Evolutionary conservation across 2,329 filamentous ascomycete genomes (phyloP).

Genomic region (Alternaria sp.): DNA sequence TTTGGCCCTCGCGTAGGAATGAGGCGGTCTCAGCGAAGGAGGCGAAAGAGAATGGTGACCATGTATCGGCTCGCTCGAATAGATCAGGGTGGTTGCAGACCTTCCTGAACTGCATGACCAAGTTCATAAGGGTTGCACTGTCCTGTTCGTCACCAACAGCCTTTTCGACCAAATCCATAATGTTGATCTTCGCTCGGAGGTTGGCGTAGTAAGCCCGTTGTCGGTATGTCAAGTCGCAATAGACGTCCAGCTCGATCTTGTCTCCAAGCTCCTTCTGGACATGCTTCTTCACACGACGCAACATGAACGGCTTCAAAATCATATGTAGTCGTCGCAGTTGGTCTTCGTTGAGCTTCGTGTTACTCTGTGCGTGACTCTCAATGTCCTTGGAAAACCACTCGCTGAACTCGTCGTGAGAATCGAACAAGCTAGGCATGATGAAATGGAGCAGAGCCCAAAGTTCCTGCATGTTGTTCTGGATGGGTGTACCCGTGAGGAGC

Average conservation of each 20-base stretch:
- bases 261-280: conserved; percentile 98
- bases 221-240: conserved; percentile 95
- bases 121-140: conserved; percentile 95
- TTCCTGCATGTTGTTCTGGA: conserved; percentile 99
- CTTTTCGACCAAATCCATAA: conserved; percentile 98
- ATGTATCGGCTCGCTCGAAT: conserved; percentile 92
- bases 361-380: conserved; percentile 96
- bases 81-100: conserved; percentile 98
- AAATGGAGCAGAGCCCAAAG: conserved; percentile 97
- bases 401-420: conserved; percentile 90
- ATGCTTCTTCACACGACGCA: conserved; percentile 99
- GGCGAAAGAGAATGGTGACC: conserved; percentile 81
- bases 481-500: conserved; percentile 92
- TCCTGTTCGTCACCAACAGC: conserved; percentile 93
- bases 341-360: conserved; percentile 99
- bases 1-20: conserved; percentile 85
- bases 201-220: conserved; percentile 93
- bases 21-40: conserved; percentile 94
- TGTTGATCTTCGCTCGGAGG: conserved; percentile 94
- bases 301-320: conserved; percentile 99
- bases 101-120: conserved; percentile 99
- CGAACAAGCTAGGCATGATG: conserved; percentile 99
- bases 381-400: conserved; percentile 97
- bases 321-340: conserved; percentile 96
- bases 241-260: conserved; percentile 96